phyloP scores from a whole-genome alignment of 257 asterid genomes.

The Eucommia ulmoides region DNA sequence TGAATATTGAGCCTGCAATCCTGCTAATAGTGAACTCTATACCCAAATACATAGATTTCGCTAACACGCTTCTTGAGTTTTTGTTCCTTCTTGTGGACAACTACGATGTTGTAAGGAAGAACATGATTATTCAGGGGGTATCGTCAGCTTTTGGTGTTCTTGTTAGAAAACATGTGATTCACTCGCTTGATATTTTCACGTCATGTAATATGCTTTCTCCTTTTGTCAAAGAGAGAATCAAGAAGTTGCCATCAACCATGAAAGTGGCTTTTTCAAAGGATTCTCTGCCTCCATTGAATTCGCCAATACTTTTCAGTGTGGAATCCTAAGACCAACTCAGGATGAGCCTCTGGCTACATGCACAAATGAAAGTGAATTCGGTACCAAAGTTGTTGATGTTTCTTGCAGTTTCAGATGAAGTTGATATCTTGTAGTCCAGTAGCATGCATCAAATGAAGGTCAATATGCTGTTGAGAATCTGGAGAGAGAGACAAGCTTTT shows the following conservation, averaged over 20 bases:
- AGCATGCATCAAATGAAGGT: too few relatives aligned
- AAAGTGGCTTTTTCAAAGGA: slow-evolving; percentile 8
- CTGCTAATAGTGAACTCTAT: slow-evolving; percentile 62
- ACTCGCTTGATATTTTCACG: slow-evolving; percentile 46
- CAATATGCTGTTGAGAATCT: too few relatives aligned
- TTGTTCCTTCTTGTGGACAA: slow-evolving; percentile 47
- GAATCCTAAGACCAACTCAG: not conserved
- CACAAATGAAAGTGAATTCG: too few relatives aligned
- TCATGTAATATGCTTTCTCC: slow-evolving; percentile 40
- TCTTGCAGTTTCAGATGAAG: too few relatives aligned
- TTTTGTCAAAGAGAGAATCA: slow-evolving; percentile 43
- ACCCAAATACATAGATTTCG: slow-evolving; percentile 49
- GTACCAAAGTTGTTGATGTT: not conserved
- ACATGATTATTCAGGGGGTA: slow-evolving; percentile 31
- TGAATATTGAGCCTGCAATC: slow-evolving; percentile 67
- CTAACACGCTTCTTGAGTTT: slow-evolving; percentile 70
- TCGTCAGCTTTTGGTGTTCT: slow-evolving; percentile 42
- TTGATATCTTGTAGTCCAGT: too few relatives aligned
- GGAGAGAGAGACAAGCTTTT: too few relatives aligned
- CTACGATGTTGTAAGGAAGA: slow-evolving; percentile 65
- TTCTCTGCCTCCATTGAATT: slow-evolving; percentile 3
- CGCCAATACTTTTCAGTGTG: not conserved
- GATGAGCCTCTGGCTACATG: not conserved
- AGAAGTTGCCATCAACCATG: slow-evolving; percentile 22
- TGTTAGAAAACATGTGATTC: slow-evolving; percentile 38